Evolutionary conservation across 148 eudicot genomes (phyloP).

Genomic region (Polygonum maritimum): DNA sequence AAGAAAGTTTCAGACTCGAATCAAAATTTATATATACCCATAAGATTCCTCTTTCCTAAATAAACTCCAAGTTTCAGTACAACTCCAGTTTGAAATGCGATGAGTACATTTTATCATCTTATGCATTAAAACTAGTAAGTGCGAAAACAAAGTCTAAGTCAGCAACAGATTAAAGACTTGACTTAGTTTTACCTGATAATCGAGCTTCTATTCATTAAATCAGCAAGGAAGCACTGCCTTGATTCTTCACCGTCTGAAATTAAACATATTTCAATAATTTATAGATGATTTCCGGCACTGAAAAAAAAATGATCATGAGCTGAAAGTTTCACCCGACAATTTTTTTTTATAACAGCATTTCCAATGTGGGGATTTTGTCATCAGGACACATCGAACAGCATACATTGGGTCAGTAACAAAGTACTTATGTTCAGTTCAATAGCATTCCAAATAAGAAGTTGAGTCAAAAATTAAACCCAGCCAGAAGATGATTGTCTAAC

Average conservation of each 20-base stretch:
- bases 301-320: background rate
- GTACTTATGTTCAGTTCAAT: constrained; percentile 11
- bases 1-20: too few species aligned
- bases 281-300: background rate
- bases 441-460: background rate
- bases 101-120: constrained; percentile 7
- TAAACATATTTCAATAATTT: background rate
- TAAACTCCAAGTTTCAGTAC: constrained; percentile 68
- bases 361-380: constrained; percentile 98
- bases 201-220: constrained; percentile 76
- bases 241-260: constrained; percentile 88
- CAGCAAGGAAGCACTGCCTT: constrained; percentile 76
- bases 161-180: background rate
- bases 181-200: constrained; percentile 53
- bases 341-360: constrained; percentile 81
- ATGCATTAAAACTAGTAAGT: background rate
- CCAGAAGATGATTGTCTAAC: background rate
- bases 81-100: constrained; percentile 93
- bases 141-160: background rate
- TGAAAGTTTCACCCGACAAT: constrained; percentile 48
- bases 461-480: background rate
- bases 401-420: constrained; percentile 97
- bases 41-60: constrained; percentile 75
- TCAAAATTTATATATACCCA: constrained; percentile 81
- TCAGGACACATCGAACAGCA: constrained; percentile 94